Percentiles rank a stretch among this genome's conserved stretches.
These are phyloP conservation scores for Pseudogymnoascus sp. DNA, from an alignment of 2,329 filamentous ascomycete genomes.

Conservation along the genomic window DNA sequence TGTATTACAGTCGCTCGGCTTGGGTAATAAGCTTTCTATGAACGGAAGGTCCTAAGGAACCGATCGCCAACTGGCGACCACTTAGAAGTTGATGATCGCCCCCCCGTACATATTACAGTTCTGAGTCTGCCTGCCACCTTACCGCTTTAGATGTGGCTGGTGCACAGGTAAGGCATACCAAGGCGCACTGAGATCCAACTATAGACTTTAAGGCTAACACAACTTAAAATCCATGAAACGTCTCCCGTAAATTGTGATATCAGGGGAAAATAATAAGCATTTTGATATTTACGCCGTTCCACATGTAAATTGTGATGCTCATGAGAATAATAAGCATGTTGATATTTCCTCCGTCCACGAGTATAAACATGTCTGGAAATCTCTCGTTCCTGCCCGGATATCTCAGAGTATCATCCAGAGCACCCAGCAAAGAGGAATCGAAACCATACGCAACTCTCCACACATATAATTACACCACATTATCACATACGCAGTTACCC, in stretches of 20 bases:
- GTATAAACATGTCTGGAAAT: neutral
- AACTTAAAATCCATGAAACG: neutral
- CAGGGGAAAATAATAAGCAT: neutral
- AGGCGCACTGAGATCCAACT: neutral
- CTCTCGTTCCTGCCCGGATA: neutral
- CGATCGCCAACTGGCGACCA: neutral
- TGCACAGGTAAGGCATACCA: neutral
- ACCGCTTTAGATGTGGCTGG: neutral
- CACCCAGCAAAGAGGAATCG: neutral
- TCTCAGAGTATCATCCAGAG: neutral
- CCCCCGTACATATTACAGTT: neutral
- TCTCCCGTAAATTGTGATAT: neutral
- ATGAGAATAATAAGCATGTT: neutral
- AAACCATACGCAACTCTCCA: neutral
- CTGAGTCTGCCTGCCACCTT: neutral
- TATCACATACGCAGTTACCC: neutral
- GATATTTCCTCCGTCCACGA: neutral
- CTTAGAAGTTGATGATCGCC: neutral
- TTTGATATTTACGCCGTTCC: neutral
- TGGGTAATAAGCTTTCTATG: neutral
- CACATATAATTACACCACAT: neutral
- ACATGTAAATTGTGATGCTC: neutral
- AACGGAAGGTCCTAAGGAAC: neutral
- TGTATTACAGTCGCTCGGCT: neutral
- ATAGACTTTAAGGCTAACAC: neutral